A percentile compares a stretch with the other conserved stretches of the same genome.
Evolutionary conservation across 495 filamentous ascomycete genomes (phyloP).

Genomic region (Penicillium cosmopolitanum): DNA sequence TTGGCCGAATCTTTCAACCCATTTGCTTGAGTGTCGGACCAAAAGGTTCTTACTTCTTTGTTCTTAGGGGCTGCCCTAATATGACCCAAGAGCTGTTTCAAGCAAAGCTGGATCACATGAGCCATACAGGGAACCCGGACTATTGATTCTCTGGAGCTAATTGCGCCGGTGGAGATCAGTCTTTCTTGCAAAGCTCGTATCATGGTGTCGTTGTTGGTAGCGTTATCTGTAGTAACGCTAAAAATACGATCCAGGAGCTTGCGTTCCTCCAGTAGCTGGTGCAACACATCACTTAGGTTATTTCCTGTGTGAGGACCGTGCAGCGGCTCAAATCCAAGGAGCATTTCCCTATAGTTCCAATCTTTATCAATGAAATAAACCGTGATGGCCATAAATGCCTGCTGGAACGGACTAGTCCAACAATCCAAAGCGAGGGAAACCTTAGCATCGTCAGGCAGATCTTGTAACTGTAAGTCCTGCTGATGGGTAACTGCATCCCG

Average conservation of each 20-base stretch:
- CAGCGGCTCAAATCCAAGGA: conserved; percentile 11
- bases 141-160: conserved; percentile 9
- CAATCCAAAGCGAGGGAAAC: conserved; percentile 10
- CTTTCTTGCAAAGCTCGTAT: conserved; percentile 8
- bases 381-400: conserved; percentile 11
- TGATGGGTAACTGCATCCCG: not conserved
- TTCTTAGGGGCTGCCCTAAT: conserved; percentile 15
- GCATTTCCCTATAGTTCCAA: conserved; percentile 11
- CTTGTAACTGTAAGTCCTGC: not conserved
- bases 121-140: conserved; percentile 13
- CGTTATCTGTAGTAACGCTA: conserved; percentile 15
- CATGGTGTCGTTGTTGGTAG: conserved; percentile 12
- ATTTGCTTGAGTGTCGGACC: conserved; percentile 8
- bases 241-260: conserved; percentile 16
- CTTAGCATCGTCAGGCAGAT: conserved; percentile 3
- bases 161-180: conserved; percentile 1
- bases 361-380: conserved; percentile 10
- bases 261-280: conserved; percentile 10
- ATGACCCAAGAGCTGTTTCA: conserved; percentile 14
- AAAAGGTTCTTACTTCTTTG: conserved; percentile 8
- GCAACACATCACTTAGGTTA: conserved; percentile 9
- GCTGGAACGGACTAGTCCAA: conserved; percentile 7
- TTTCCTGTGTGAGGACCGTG: not conserved
- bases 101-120: conserved; percentile 15
- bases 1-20: not conserved